Percentiles rank a stretch among this genome's conserved stretches.
phyloP scores from a whole-genome alignment of 2,329 filamentous ascomycete genomes.

The Cladophialophora immunda region DNA sequence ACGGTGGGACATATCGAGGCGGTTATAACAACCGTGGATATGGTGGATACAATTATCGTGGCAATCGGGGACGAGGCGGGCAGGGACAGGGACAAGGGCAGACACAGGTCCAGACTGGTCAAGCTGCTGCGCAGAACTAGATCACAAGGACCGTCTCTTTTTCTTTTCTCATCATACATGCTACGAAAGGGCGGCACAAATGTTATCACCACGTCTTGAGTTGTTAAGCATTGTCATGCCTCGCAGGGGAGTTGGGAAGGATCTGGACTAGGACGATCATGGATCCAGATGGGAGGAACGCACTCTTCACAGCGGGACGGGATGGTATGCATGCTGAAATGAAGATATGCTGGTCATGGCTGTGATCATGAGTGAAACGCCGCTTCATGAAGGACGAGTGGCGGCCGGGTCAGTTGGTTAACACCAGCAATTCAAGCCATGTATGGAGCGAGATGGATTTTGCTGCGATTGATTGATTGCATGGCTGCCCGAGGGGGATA shows the following conservation, averaged over 20 bases:
- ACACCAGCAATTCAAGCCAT: neutral
- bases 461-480: neutral
- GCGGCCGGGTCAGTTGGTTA: constrained; percentile 1
- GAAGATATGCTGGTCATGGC: neutral
- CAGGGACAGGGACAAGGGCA: constrained; percentile 25
- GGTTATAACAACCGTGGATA: constrained; percentile 45
- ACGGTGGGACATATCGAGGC: constrained; percentile 58
- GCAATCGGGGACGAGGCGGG: constrained; percentile 37
- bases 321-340: constrained; percentile 7
- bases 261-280: neutral
- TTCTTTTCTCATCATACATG: neutral
- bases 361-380: constrained; percentile 1
- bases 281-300: neutral
- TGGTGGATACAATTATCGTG: constrained; percentile 31
- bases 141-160: neutral
- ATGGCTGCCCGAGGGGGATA: neutral
- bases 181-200: constrained; percentile 11
- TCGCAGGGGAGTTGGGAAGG: neutral
- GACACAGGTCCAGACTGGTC: constrained; percentile 17
- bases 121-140: constrained; percentile 27
- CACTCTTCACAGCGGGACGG: neutral
- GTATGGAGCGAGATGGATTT: neutral
- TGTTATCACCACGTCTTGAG: constrained; percentile 11
- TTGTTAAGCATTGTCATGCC: neutral
- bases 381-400: neutral